phyloP scores from a whole-genome alignment of 441 rosid species.

The Bruguiera hainesii region DNA sequence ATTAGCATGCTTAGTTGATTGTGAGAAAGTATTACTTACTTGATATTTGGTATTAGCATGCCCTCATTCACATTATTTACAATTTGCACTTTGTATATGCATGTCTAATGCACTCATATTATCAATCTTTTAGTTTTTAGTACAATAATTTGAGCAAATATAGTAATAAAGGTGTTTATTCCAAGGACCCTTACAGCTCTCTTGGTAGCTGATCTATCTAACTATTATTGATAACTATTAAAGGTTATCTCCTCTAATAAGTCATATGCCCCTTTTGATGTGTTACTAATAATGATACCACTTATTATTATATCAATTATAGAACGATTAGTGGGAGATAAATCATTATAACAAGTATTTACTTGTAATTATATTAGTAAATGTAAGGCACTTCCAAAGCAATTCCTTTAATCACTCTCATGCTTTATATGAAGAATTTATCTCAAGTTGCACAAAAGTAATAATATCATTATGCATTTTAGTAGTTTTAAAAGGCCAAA shows the following conservation, averaged over 20 bases:
- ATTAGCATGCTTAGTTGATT: too few species aligned
- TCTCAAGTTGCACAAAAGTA: neutral
- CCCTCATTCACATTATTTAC: too few species aligned
- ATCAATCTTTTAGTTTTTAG: too few species aligned
- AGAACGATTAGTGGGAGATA: neutral
- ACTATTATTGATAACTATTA: neutral
- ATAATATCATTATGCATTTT: neutral
- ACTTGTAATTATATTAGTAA: neutral
- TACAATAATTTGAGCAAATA: too few species aligned
- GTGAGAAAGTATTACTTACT: too few species aligned
- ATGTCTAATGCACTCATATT: too few species aligned
- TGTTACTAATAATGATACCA: neutral
- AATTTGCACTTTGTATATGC: too few species aligned
- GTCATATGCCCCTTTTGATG: neutral
- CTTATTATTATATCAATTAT: neutral
- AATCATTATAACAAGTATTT: neutral
- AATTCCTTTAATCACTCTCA: constrained; percentile 1
- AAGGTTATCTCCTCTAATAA: neutral
- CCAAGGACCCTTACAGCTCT: too few species aligned
- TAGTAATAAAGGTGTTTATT: too few species aligned
- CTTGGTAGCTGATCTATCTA: neutral
- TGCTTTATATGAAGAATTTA: neutral
- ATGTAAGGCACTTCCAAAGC: neutral
- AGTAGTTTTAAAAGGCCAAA: neutral
- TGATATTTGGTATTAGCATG: too few species aligned